These are phyloP conservation scores for Eimeria sp. DNA, from an alignment of 169 alveolate genomes.

Conservation along the genomic window DNA sequence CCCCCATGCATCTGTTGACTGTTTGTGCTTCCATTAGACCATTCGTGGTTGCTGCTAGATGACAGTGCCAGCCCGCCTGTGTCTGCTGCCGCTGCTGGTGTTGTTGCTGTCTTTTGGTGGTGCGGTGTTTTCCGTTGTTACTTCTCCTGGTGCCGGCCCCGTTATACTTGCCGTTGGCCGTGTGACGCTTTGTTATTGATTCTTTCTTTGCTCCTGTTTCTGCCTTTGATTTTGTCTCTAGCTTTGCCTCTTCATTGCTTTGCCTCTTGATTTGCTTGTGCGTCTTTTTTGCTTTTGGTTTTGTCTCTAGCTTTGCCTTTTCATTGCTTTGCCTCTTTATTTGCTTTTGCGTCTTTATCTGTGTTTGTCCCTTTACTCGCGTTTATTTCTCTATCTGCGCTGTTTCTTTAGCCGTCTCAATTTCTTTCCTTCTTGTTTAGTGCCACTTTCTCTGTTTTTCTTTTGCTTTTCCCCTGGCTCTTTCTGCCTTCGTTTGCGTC, in stretches of 20 bases:
- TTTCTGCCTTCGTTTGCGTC: background rate
- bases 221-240: too few species aligned
- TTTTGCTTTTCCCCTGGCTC: background rate
- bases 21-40: background rate
- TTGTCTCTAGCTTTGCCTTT: background rate
- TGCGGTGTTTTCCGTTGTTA: background rate
- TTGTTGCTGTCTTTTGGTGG: background rate
- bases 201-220: background rate
- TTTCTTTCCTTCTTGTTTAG: background rate
- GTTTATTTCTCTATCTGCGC: background rate
- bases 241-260: background rate
- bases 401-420: background rate
- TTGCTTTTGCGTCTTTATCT: background rate
- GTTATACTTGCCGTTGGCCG: too few species aligned
- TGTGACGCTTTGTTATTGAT: background rate
- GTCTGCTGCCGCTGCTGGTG: background rate
- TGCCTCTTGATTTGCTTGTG: background rate
- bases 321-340: background rate
- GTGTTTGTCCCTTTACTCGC: background rate
- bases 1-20: too few species aligned
- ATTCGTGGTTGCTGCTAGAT: background rate
- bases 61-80: background rate
- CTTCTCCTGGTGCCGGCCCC: background rate
- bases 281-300: background rate
- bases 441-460: background rate